A percentile compares a stretch with the other conserved stretches of the same genome.
These are phyloP conservation scores for Pythium brassicae DNA, from an alignment of 352 stramenopile species.

Conservation along the genomic window DNA sequence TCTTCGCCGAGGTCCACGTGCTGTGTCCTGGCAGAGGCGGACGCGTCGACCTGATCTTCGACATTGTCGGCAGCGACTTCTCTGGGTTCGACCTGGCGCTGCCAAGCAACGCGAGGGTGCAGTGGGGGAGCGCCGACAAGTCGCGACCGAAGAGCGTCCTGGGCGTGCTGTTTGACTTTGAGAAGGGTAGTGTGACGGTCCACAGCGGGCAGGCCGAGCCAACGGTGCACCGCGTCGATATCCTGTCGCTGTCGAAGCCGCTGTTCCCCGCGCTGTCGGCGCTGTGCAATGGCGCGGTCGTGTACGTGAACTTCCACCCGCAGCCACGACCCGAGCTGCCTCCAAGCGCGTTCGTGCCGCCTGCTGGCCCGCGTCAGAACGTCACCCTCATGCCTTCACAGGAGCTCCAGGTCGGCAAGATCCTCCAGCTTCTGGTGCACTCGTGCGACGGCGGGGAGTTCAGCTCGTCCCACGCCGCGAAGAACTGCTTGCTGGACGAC, in stretches of 20 bases:
- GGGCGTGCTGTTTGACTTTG: constrained; percentile 80
- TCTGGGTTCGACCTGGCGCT: constrained; percentile 16
- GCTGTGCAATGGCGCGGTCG: constrained; percentile 65
- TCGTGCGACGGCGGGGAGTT: constrained; percentile 81
- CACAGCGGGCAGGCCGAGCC: constrained; percentile 49
- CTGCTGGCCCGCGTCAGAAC: constrained; percentile 31
- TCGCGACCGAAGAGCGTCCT: constrained; percentile 34
- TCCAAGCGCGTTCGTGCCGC: constrained; percentile 26
- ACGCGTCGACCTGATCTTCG: constrained; percentile 41
- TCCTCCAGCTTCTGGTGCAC: constrained; percentile 56
- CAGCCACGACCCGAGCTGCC: constrained; percentile 46
- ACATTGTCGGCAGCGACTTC: constrained; percentile 44
- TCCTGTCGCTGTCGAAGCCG: constrained; percentile 25
- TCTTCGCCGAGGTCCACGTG: constrained; percentile 64
- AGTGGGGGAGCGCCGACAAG: constrained; percentile 33
- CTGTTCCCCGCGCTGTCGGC: constrained; percentile 54
- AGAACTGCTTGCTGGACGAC: constrained; percentile 76
- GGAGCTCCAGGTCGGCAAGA: constrained; percentile 71
- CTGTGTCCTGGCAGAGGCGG: constrained; percentile 45
- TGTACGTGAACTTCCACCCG: constrained; percentile 71
- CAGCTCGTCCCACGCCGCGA: constrained; percentile 56
- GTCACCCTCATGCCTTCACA: constrained; percentile 39
- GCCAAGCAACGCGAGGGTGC: constrained; percentile 28
- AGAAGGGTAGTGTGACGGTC: constrained; percentile 45
- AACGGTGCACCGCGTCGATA: constrained; percentile 26